phyloP scores from a whole-genome alignment of 2,329 filamentous ascomycete species.

The Hypoxylon sp. region DNA sequence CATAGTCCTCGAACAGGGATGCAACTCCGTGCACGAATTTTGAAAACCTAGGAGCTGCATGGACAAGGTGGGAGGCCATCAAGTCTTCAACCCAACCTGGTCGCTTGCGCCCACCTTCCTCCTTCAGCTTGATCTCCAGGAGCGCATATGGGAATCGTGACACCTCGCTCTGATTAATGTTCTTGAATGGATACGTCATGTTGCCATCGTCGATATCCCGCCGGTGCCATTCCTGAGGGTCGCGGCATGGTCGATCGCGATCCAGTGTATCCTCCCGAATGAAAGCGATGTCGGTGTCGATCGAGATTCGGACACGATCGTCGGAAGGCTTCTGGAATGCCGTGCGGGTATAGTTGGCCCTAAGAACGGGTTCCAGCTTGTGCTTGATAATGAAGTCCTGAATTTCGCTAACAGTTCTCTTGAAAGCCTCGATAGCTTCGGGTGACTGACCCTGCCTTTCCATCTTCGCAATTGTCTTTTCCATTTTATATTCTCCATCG shows the following conservation, averaged over 20 bases:
- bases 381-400: slow-evolving; percentile 84
- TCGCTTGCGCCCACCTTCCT: slow-evolving; percentile 75
- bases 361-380: slow-evolving; percentile 84
- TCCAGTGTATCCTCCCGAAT: slow-evolving; percentile 87
- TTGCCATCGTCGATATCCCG: slow-evolving; percentile 86
- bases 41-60: slow-evolving; percentile 90
- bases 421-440: slow-evolving; percentile 77
- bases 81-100: slow-evolving; percentile 92
- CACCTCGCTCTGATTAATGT: slow-evolving; percentile 91
- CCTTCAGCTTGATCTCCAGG: slow-evolving; percentile 91
- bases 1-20: slow-evolving; percentile 92
- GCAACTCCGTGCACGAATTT: slow-evolving; percentile 97
- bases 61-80: slow-evolving; percentile 92
- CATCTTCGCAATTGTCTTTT: slow-evolving; percentile 91
- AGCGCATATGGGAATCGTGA: slow-evolving; percentile 91
- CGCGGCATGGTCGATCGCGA: slow-evolving; percentile 85
- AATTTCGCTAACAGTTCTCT: slow-evolving; percentile 80
- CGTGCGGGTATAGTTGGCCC: slow-evolving; percentile 93
- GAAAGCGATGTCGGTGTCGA: slow-evolving; percentile 92
- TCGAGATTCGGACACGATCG: slow-evolving; percentile 88
- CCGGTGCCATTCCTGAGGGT: slow-evolving; percentile 91
- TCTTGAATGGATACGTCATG: slow-evolving; percentile 89
- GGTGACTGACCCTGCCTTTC: slow-evolving; percentile 79
- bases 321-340: slow-evolving; percentile 97
- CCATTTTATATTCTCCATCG: slow-evolving; percentile 88